Conservation (phyloP, 345 rosid species). For the Dipteronia sinensis region DNA sequence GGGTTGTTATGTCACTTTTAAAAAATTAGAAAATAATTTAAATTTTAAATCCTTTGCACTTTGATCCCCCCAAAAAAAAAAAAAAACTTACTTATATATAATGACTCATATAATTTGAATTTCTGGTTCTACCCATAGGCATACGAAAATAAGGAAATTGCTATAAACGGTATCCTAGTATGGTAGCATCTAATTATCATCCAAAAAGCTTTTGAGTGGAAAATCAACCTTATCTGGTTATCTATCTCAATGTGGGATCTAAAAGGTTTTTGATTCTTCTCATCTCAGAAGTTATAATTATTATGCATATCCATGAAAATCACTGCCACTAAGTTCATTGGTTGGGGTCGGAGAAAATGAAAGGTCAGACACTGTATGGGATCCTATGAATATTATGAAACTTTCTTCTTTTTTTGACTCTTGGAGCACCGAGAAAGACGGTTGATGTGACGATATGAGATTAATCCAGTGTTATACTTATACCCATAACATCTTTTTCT, state of each 20-base stretch:
- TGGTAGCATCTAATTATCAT: too few species aligned
- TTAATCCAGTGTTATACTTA: too few species aligned
- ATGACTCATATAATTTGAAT: too few species aligned
- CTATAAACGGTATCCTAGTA: too few species aligned
- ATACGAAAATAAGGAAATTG: too few species aligned
- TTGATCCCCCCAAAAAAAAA: too few species aligned
- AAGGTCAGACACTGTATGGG: not conserved
- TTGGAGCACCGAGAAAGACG: constrained; percentile 11
- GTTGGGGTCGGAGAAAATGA: constrained; percentile 11
- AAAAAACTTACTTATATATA: too few species aligned
- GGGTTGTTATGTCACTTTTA: too few species aligned
- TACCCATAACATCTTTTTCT: too few species aligned
- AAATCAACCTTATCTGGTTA: constrained; percentile 47
- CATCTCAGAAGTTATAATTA: not conserved
- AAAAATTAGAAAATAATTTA: too few species aligned
- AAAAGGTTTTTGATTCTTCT: constrained; percentile 12
- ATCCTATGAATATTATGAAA: not conserved
- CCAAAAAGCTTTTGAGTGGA: constrained; percentile 1
- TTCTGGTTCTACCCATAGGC: too few species aligned
- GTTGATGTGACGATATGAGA: not conserved
- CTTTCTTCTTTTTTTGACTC: constrained; percentile 21
- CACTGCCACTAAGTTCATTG: constrained; percentile 9
- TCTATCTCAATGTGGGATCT: constrained; percentile 36
- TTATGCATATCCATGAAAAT: constrained; percentile 15
- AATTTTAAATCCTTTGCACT: too few species aligned